These are phyloP conservation scores for Potentilla sterilis DNA, from an alignment of 306 rosid species.

Conservation along the genomic window DNA sequence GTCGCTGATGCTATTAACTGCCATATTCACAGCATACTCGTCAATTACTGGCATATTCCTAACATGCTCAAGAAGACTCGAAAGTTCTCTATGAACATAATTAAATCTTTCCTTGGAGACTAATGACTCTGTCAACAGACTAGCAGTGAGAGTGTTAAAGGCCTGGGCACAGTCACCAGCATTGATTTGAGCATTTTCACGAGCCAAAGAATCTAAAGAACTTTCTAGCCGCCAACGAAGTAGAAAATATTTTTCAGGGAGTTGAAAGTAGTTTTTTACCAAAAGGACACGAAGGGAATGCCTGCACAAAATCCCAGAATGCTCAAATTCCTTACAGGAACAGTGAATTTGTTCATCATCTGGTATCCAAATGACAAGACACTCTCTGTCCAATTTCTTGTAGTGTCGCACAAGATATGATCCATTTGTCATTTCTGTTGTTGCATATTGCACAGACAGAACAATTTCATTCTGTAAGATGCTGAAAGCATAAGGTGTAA, in stretches of 20 bases:
- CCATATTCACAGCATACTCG: conserved; percentile 35
- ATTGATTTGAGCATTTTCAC: conserved; percentile 31
- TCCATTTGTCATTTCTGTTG: conserved; percentile 50
- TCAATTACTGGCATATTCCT: conserved; percentile 48
- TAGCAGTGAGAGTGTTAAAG: conserved; percentile 46
- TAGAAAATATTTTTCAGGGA: conserved; percentile 53
- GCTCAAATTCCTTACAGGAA: conserved; percentile 67
- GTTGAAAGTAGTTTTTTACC: conserved; percentile 54
- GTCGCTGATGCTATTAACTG: conserved; percentile 34
- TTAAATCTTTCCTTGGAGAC: conserved; percentile 42
- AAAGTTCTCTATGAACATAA: conserved; percentile 48
- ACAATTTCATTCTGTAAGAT: conserved; percentile 50
- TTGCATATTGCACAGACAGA: conserved; percentile 45
- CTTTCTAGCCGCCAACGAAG: conserved; percentile 53
- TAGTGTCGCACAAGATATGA: conserved; percentile 55
- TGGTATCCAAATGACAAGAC: conserved; percentile 49
- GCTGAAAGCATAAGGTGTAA: conserved; percentile 59
- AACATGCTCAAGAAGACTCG: conserved; percentile 51
- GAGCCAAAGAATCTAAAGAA: conserved; percentile 30
- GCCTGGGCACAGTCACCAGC: conserved; percentile 38
- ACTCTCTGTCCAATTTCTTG: conserved; percentile 57
- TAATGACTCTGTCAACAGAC: conserved; percentile 50
- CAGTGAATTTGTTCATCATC: conserved; percentile 53
- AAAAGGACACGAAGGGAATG: conserved; percentile 53
- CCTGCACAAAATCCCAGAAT: conserved; percentile 61